These are phyloP conservation scores for Pugionium cornutum DNA, from an alignment of 345 rosid species.

Conservation along the genomic window DNA sequence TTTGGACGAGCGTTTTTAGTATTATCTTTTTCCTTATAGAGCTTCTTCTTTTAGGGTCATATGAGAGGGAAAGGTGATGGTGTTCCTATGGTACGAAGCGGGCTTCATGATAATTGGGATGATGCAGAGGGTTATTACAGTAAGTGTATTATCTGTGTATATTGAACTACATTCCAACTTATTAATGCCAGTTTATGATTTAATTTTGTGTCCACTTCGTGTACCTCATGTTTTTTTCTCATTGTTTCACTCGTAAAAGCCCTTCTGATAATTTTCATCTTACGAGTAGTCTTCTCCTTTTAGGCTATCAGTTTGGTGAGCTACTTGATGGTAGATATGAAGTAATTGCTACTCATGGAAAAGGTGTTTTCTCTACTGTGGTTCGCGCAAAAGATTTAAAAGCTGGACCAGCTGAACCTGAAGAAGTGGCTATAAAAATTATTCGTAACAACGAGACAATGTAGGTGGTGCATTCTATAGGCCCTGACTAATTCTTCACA, in stretches of 20 bases:
- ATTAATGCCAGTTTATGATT: not conserved
- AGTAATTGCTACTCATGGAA: slow-evolving; percentile 94
- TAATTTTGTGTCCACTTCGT: slow-evolving; percentile 3
- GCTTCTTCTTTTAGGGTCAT: slow-evolving; percentile 32
- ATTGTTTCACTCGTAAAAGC: not conserved
- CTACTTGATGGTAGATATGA: slow-evolving; percentile 91
- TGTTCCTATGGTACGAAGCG: slow-evolving; percentile 69
- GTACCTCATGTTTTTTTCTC: not conserved
- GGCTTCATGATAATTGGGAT: slow-evolving; percentile 98
- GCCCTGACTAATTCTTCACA: slow-evolving; percentile 2
- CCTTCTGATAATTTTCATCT: not conserved
- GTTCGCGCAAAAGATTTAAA: slow-evolving; percentile 91
- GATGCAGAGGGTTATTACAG: slow-evolving; percentile 98
- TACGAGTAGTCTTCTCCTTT: slow-evolving; percentile 20
- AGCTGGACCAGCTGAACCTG: slow-evolving; percentile 66
- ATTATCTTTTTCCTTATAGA: not conserved
- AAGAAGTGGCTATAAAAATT: slow-evolving; percentile 94
- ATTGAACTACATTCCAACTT: slow-evolving; percentile 2
- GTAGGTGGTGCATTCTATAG: slow-evolving; percentile 47
- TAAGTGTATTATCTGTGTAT: slow-evolving; percentile 45
- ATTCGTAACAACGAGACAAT: slow-evolving; percentile 94
- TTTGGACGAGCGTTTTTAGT: too few species aligned
- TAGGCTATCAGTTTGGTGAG: slow-evolving; percentile 97
- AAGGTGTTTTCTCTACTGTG: slow-evolving; percentile 95
- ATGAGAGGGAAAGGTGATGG: slow-evolving; percentile 78